Evolutionary conservation across 202 grass and related monocot genomes (phyloP).

Genomic region (Miscanthus sacchariflorus): DNA sequence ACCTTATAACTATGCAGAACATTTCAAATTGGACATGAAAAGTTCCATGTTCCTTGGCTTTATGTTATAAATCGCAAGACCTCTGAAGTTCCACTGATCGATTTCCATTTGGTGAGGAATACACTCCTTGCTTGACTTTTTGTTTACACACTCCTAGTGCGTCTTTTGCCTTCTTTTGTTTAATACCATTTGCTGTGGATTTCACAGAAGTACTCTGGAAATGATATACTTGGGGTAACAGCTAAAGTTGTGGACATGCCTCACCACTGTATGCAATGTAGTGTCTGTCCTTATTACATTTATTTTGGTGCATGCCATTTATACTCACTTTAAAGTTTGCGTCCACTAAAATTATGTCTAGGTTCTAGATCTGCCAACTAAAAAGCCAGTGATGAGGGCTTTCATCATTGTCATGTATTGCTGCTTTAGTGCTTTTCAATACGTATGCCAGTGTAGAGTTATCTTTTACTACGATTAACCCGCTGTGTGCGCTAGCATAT

Average conservation of each 20-base stretch:
- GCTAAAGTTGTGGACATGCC: constrained; percentile 98
- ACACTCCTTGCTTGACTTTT: constrained; percentile 3
- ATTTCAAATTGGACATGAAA: constrained; percentile 98
- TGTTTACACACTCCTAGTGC: constrained; percentile 24
- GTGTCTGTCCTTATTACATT: constrained; percentile 24
- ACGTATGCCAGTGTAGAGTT: constrained; percentile 19
- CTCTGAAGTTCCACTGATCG: constrained; percentile 91
- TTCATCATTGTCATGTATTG: not conserved
- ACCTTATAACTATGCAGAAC: constrained; percentile 71
- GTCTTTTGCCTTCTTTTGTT: constrained; percentile 9
- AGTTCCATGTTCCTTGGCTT: constrained; percentile 96
- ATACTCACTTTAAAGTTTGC: constrained; percentile 26
- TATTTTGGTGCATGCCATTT: constrained; percentile 38
- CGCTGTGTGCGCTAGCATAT: not conserved
- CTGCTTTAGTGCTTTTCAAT: not conserved
- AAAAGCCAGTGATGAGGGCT: not conserved
- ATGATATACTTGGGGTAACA: constrained; percentile 91
- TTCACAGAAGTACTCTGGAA: constrained; percentile 90
- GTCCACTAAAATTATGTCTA: not conserved
- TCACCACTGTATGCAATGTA: constrained; percentile 80
- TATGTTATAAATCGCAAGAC: constrained; percentile 98
- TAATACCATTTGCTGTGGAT: constrained; percentile 46
- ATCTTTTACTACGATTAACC: not conserved
- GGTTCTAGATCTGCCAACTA: constrained; percentile 8
- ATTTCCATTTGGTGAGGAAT: constrained; percentile 94